Base-by-base conservation (phyloP, 2,329 filamentous ascomycete species). In the Sporothrix globosa region DNA sequence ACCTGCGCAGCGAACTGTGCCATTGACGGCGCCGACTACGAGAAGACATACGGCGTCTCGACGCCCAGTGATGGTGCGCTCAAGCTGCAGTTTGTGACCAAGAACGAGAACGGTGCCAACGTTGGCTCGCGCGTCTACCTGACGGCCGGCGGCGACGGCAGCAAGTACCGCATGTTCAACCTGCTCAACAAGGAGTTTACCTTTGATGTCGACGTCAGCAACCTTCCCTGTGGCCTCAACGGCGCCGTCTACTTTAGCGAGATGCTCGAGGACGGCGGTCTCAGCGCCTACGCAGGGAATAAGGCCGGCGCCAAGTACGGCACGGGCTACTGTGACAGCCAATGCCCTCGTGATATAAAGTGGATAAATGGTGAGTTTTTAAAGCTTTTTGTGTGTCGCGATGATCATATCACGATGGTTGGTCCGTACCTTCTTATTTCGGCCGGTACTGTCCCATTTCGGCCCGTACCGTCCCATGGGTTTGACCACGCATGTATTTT, bases 191-290 rank as follows among this genome's bases (percentile, higher is more conserved):
- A 86, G 75, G 88, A 91, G 77, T 86, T 91, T 77, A 86, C 86
- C 30, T 89, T 90, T 73, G 87, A 89, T 70, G 87, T 90, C 24
- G 88, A 91, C 77, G 83, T 88, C 50, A 88, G 87, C 58, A 83
- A 85, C 73, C 81, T 90, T 34, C 68, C 68, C 54, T 91, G 88
- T 75, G 89, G 89, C 71, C 79, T 90, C 71, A 69, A 72, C 60
- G 88, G 87, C 68, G 88, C 88, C 34, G 77, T 90, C 21, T 89
- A 90, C 73, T 78, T 76, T 41, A 75, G 73, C 19, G 74, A 83
- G 73, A 87, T 87, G 85, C 81, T 84, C 39, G 77, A 80, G 34
- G 82, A 85, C 70, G 84, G 84, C 73, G 85, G 84, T 60, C 76
- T 81, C 74, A 74, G 76, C 76, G 81, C 81, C 75, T 82, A 82